A percentile compares a stretch with the other conserved stretches of the same genome.
Conservation (phyloP, 148 eudicot genomes). For the Diospyros kaki region DNA sequence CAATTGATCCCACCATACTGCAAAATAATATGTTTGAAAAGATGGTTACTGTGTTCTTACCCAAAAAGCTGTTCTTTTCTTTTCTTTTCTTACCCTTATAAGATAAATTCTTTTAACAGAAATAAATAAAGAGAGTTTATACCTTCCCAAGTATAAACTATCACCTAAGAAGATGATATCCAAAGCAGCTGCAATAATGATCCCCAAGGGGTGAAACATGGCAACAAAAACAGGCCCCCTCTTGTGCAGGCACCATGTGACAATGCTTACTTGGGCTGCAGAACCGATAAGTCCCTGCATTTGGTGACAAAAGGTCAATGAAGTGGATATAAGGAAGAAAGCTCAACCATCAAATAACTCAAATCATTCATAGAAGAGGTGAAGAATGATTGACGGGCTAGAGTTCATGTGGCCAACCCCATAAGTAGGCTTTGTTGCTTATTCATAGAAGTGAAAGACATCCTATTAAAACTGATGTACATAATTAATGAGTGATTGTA, state of each 20-base stretch:
- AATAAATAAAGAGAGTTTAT: not conserved
- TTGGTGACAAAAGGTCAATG: not conserved
- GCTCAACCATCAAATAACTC: not conserved
- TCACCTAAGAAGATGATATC: slow-evolving; percentile 61
- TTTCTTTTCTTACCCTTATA: not conserved
- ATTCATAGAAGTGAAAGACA: not conserved
- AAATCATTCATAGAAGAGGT: not conserved
- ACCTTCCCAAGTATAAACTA: slow-evolving; percentile 78
- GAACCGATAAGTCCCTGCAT: slow-evolving; percentile 74
- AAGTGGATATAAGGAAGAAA: not conserved
- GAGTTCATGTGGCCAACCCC: not conserved
- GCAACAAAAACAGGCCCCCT: slow-evolving; percentile 87
- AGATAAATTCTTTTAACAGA: too few relatives aligned
- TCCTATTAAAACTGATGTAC: not conserved
- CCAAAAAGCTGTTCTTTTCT: too few relatives aligned
- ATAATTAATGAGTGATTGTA: not conserved
- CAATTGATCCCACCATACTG: slow-evolving; percentile 71
- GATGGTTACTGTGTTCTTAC: not conserved
- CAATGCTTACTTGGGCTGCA: slow-evolving; percentile 62
- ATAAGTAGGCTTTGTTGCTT: too few relatives aligned
- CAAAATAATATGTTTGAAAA: slow-evolving; percentile 9
- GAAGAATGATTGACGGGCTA: not conserved
- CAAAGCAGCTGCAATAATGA: slow-evolving; percentile 51
- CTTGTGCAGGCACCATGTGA: slow-evolving; percentile 64
- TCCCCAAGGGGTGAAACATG: slow-evolving; percentile 79